Evolutionary conservation across 75 land plant species (phyloP).

Genomic region (Pinus albicaulis): DNA sequence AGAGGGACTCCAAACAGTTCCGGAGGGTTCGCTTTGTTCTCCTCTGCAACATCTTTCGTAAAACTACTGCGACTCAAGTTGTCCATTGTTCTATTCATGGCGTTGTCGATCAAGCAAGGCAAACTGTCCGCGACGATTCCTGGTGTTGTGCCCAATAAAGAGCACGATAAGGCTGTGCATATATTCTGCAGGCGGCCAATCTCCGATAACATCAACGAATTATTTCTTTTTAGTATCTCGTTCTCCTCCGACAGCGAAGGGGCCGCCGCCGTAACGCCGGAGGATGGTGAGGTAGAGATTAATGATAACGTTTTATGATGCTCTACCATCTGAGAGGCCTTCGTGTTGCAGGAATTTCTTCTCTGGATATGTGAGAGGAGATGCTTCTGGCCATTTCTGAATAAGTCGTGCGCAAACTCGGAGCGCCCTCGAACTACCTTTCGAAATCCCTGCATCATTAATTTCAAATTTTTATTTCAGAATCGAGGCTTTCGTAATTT

Average conservation of each 20-base stretch:
- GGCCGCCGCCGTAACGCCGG: background rate
- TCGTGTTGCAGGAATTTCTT: slow-evolving; percentile 24
- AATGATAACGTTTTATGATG: background rate
- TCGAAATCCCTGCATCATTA: slow-evolving; percentile 67
- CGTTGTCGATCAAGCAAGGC: slow-evolving; percentile 10
- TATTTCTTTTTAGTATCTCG: slow-evolving; percentile 69
- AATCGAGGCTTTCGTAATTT: too few species aligned
- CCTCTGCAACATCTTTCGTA: background rate
- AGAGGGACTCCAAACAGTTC: slow-evolving; percentile 63
- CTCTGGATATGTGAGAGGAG: slow-evolving; percentile 85
- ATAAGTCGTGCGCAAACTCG: slow-evolving; percentile 91
- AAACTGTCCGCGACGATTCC: background rate
- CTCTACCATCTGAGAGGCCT: background rate
- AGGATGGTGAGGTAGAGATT: background rate
- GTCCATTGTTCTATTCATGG: background rate
- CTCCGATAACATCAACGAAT: slow-evolving; percentile 73
- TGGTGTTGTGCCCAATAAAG: background rate
- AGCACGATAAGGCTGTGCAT: slow-evolving; percentile 43
- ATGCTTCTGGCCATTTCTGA: slow-evolving; percentile 78
- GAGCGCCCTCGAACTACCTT: slow-evolving; percentile 86
- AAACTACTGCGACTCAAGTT: slow-evolving; percentile 1
- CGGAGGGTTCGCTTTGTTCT: background rate
- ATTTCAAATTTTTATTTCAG: too few species aligned
- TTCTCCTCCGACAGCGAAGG: slow-evolving; percentile 78
- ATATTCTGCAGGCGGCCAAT: slow-evolving; percentile 69